Percentiles rank a stretch among this genome's conserved stretches.
Conservation (phyloP, 2,329 filamentous ascomycete species). For the Penicillium oxalicum region DNA sequence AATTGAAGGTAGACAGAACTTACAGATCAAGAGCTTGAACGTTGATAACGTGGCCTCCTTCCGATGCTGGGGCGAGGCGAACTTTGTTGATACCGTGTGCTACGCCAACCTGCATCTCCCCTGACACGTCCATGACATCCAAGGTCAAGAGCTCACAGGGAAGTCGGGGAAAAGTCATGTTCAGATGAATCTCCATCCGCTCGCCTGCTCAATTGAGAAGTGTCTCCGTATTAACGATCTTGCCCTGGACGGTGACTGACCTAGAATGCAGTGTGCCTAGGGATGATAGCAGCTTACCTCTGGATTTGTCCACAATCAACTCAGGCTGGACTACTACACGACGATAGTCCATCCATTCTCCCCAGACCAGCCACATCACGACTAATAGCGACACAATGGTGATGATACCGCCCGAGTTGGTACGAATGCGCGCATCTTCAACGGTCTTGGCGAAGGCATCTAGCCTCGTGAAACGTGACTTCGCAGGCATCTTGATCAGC, state of each 20-base stretch:
- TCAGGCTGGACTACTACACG: conserved; percentile 82
- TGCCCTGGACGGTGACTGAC: background rate
- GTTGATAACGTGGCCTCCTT: conserved; percentile 73
- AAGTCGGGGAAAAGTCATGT: conserved; percentile 88
- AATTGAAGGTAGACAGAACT: conserved; percentile 25
- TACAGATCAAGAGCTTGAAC: conserved; percentile 62
- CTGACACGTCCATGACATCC: conserved; percentile 98
- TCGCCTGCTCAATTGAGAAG: conserved; percentile 55
- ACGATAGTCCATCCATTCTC: conserved; percentile 93
- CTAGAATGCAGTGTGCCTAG: background rate
- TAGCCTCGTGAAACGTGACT: conserved; percentile 91
- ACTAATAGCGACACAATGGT: conserved; percentile 86
- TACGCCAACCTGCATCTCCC: conserved; percentile 91
- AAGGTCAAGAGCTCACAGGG: conserved; percentile 94
- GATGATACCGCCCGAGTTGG: conserved; percentile 89
- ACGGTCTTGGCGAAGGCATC: conserved; percentile 99
- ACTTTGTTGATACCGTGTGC: conserved; percentile 91
- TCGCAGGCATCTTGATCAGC: conserved; percentile 63
- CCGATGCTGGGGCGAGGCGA: conserved; percentile 62
- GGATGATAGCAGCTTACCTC: conserved; percentile 54
- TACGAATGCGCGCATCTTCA: conserved; percentile 93
- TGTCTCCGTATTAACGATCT: conserved; percentile 10
- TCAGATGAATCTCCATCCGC: conserved; percentile 98
- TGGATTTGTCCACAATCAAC: conserved; percentile 89
- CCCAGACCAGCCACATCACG: conserved; percentile 82